phyloP scores from a whole-genome alignment of 352 stramenopile species.

The Globisporangium cederbergense region DNA sequence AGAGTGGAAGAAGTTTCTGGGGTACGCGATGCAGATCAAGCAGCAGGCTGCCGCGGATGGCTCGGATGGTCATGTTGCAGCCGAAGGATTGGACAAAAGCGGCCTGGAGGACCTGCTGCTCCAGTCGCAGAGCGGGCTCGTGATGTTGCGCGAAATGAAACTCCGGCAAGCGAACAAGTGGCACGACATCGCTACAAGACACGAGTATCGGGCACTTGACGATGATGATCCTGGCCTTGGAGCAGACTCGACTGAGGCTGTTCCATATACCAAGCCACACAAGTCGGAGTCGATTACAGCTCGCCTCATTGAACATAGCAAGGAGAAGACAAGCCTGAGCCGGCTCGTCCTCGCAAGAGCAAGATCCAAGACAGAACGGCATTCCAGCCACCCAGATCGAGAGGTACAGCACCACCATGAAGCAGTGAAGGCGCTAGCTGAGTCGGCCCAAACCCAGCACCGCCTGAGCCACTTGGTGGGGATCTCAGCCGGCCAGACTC shows the following conservation, averaged over 20 bases:
- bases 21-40: slow-evolving; percentile 49
- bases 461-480: slow-evolving; percentile 19
- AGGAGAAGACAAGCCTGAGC: slow-evolving; percentile 2
- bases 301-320: slow-evolving; percentile 12
- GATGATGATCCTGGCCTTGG: no score
- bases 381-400: background rate
- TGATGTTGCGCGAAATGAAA: slow-evolving; percentile 47
- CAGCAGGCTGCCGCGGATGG: slow-evolving; percentile 11
- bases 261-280: background rate
- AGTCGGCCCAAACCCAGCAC: slow-evolving; percentile 24
- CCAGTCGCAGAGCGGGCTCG: slow-evolving; percentile 45
- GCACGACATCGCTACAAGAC: slow-evolving; percentile 26
- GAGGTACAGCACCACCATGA: background rate
- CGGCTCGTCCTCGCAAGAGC: slow-evolving; percentile 6
- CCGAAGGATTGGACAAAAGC: background rate
- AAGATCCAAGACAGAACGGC: background rate
- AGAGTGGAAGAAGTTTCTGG: slow-evolving; percentile 59
- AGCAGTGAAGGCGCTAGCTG: slow-evolving; percentile 20
- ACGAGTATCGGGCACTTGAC: slow-evolving; percentile 19
- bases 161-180: slow-evolving; percentile 32
- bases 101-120: slow-evolving; percentile 46
- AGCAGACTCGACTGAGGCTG: background rate
- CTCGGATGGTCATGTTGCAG: background rate
- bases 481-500: background rate
- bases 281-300: background rate